Conservation (phyloP, 768 basidiomycete species). For the Boletus rufocinnamomeus region DNA sequence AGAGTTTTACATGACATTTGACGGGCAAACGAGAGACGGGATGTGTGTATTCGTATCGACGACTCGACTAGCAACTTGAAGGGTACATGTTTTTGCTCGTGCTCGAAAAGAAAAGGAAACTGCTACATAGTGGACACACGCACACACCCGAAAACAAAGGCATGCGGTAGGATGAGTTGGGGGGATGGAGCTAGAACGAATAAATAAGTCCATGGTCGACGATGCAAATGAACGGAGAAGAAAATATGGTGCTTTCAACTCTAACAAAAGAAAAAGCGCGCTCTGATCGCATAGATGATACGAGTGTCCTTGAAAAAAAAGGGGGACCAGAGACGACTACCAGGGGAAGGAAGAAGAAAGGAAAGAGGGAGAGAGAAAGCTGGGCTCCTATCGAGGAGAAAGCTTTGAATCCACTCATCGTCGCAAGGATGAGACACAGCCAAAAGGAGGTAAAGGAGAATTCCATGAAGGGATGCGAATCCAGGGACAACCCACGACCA, state of each 20-base stretch:
- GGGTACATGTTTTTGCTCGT: not conserved
- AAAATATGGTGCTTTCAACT: not conserved
- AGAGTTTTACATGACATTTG: not conserved
- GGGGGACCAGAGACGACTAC: too few relatives aligned
- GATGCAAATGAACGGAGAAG: conserved; percentile 11
- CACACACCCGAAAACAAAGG: not conserved
- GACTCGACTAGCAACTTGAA: not conserved
- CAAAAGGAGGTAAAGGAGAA: not conserved
- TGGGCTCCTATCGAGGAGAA: not conserved
- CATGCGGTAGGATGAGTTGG: not conserved
- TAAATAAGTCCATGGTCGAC: conserved; percentile 25
- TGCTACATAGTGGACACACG: not conserved
- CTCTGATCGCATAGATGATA: conserved; percentile 9
- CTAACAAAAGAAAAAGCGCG: conserved; percentile 3
- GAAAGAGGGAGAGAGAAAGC: not conserved
- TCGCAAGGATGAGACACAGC: too few relatives aligned
- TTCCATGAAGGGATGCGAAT: conserved; percentile 6
- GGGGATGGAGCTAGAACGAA: not conserved
- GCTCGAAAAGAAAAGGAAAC: not conserved
- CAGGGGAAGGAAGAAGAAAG: not conserved
- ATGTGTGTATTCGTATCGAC: not conserved
- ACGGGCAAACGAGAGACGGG: not conserved
- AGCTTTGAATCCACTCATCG: not conserved
- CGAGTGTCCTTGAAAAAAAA: conserved; percentile 1
- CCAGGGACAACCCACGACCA: conserved; percentile 21